Percentiles rank a stretch among this genome's conserved stretches.
These are phyloP conservation scores for Tolypocladium paradoxum DNA, from an alignment of 2,329 filamentous ascomycete genomes.

Conservation along the genomic window DNA sequence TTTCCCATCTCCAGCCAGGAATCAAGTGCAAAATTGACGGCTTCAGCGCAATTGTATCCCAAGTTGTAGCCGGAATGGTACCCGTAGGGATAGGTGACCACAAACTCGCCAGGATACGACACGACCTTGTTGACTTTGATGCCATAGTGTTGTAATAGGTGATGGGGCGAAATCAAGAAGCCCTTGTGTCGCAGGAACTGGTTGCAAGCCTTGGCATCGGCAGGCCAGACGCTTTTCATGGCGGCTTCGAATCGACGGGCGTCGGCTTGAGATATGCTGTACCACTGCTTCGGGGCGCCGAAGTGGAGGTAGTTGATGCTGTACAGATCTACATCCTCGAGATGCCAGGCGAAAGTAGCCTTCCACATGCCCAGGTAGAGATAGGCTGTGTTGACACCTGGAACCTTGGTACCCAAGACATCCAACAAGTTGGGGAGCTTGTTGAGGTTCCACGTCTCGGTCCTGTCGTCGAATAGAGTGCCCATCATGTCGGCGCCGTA, in stretches of 20 bases:
- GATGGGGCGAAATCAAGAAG: constrained; percentile 86
- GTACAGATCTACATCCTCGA: constrained; percentile 97
- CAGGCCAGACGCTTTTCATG: constrained; percentile 93
- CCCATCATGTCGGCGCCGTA: constrained; percentile 97
- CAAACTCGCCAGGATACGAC: constrained; percentile 93
- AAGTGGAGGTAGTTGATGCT: constrained; percentile 99
- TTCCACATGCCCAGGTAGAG: constrained; percentile 99
- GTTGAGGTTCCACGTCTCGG: constrained; percentile 84
- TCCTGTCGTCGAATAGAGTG: constrained; percentile 81
- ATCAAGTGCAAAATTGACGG: constrained; percentile 94
- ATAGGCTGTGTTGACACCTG: constrained; percentile 95
- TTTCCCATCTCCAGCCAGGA: constrained; percentile 92
- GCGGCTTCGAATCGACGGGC: constrained; percentile 84
- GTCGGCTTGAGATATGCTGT: constrained; percentile 95
- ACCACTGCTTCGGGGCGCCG: constrained; percentile 98
- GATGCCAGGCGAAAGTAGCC: constrained; percentile 96
- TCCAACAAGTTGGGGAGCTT: constrained; percentile 90
- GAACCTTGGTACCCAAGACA: constrained; percentile 88
- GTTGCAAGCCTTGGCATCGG: constrained; percentile 87
- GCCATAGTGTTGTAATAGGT: constrained; percentile 77
- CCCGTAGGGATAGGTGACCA: constrained; percentile 96
- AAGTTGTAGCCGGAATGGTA: constrained; percentile 98
- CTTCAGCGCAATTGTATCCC: constrained; percentile 97
- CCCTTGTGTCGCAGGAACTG: constrained; percentile 97
- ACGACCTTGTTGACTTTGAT: constrained; percentile 95